Evolutionary conservation across 2,329 filamentous ascomycete genomes (phyloP).

Genomic region (Penicillium thymicola): DNA sequence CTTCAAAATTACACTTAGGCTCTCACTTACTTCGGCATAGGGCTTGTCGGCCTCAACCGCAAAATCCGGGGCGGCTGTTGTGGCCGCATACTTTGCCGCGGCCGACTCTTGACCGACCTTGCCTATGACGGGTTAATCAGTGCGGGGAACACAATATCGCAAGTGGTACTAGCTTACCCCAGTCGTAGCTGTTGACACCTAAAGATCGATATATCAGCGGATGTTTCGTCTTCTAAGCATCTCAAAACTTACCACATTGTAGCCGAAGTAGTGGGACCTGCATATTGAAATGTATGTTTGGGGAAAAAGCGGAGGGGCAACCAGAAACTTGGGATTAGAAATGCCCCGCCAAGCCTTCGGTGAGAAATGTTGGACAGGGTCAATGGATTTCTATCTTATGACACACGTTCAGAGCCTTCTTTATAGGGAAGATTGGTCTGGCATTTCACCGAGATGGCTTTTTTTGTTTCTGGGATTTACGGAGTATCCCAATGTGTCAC

Average conservation of each 20-base stretch:
- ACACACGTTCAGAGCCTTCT: neutral
- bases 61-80: conserved; percentile 72
- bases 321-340: conserved; percentile 18
- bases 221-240: neutral
- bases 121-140: conserved; percentile 49
- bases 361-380: conserved; percentile 9
- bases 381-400: neutral
- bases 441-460: neutral
- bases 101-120: conserved; percentile 86
- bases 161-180: conserved; percentile 58
- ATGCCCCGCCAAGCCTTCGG: conserved; percentile 25
- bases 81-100: conserved; percentile 83
- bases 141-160: conserved; percentile 14
- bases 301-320: conserved; percentile 11
- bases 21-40: conserved; percentile 73
- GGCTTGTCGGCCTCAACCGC: conserved; percentile 80
- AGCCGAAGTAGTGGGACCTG: conserved; percentile 81
- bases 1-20: neutral
- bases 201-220: neutral
- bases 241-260: conserved; percentile 50
- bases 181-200: conserved; percentile 98
- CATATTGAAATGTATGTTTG: conserved; percentile 45
- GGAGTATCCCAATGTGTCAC: neutral
- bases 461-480: neutral
- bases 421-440: neutral